Conservation (phyloP, 176 grass and related monocot genomes). For the Carex parvula region DNA sequence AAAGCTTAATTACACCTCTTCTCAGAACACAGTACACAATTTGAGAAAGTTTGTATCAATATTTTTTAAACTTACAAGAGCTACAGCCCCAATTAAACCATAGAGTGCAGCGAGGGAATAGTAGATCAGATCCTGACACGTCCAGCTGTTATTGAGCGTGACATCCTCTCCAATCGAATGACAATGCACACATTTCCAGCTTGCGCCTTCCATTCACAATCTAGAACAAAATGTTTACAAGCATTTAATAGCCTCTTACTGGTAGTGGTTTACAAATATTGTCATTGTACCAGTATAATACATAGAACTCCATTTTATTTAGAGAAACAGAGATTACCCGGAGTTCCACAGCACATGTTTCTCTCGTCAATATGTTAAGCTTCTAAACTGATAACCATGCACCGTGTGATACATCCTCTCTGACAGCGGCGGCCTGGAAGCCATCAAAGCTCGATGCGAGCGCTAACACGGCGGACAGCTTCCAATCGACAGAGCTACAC, state of each 20-base stretch:
- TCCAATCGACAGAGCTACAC: no score
- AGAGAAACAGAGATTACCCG: conserved; percentile 37
- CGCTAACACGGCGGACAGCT: no score
- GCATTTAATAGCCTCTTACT: neutral
- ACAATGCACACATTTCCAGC: conserved; percentile 66
- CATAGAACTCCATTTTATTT: neutral
- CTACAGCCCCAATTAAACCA: conserved; percentile 50
- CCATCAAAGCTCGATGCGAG: no score
- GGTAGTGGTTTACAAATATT: neutral
- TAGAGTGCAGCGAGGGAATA: conserved; percentile 58
- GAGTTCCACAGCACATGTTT: conserved; percentile 91
- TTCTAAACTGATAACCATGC: conserved; percentile 84
- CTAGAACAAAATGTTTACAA: conserved; percentile 17
- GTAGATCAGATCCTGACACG: conserved; percentile 59
- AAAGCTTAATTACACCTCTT: neutral
- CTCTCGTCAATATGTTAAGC: conserved; percentile 82
- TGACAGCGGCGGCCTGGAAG: no score
- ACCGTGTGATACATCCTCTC: conserved; percentile 74
- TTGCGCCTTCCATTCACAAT: conserved; percentile 84
- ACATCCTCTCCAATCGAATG: conserved; percentile 56
- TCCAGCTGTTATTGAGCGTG: no score
- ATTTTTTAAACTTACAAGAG: conserved; percentile 45
- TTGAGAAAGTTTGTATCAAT: neutral
- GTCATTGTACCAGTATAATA: neutral
- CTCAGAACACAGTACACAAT: neutral